Evolutionary conservation across 2,329 filamentous ascomycete species (phyloP).

Genomic region (Periconia digitata): DNA sequence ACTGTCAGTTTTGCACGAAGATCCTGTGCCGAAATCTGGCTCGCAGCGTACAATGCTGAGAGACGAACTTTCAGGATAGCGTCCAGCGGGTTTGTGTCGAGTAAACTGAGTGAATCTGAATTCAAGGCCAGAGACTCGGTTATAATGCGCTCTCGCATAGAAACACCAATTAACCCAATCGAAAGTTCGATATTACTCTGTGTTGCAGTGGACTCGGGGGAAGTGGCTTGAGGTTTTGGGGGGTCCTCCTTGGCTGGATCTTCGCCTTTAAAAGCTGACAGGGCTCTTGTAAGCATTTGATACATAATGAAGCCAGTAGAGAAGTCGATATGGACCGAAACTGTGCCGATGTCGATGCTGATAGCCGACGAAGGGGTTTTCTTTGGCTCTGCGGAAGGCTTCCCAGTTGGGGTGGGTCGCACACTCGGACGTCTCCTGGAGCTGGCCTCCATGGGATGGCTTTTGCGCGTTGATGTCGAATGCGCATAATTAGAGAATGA

Average conservation of each 20-base stretch:
- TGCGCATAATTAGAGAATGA: conserved; percentile 53
- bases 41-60: conserved; percentile 26
- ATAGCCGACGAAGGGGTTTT: conserved; percentile 18
- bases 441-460: conserved; percentile 24
- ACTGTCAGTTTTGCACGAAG: conserved; percentile 30
- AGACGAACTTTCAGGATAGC: conserved; percentile 31
- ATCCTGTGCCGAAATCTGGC: conserved; percentile 16
- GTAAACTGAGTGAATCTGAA: conserved; percentile 5
- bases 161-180: conserved; percentile 29
- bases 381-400: conserved; percentile 6
- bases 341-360: conserved; percentile 36
- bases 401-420: conserved; percentile 9
- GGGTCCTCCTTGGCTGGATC: background rate
- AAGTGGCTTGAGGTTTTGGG: background rate
- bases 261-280: conserved; percentile 21
- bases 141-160: conserved; percentile 34
- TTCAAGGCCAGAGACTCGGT: conserved; percentile 23
- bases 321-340: conserved; percentile 37
- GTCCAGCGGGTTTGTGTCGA: conserved; percentile 28
- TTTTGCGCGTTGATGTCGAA: conserved; percentile 36
- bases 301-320: conserved; percentile 38
- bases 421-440: conserved; percentile 17
- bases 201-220: background rate
- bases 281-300: conserved; percentile 28
- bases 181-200: conserved; percentile 22